These are phyloP conservation scores for Aspergillus texensis DNA, from an alignment of 2,329 filamentous ascomycete genomes.

Conservation along the genomic window DNA sequence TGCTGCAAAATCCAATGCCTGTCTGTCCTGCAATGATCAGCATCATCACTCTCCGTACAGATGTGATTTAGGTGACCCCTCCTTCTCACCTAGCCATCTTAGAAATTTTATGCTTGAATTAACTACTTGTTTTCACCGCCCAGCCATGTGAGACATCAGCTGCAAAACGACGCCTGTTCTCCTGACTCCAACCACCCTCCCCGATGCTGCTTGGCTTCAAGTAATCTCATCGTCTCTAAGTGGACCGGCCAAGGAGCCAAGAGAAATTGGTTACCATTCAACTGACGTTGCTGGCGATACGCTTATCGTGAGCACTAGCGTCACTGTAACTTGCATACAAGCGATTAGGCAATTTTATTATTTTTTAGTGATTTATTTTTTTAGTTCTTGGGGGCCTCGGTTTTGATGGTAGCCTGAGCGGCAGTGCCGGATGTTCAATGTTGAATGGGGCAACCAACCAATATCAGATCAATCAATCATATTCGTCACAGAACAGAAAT, in stretches of 20 bases:
- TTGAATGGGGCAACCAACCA: neutral
- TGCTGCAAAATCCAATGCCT: neutral
- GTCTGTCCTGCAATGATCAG: conserved; percentile 1
- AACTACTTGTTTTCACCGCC: neutral
- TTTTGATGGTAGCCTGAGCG: neutral
- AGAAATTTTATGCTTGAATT: neutral
- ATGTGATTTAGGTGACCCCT: neutral
- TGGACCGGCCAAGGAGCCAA: conserved; percentile 28
- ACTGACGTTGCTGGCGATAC: conserved; percentile 37
- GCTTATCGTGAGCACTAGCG: conserved; percentile 29
- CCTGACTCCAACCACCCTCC: conserved; percentile 1
- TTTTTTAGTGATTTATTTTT: neutral
- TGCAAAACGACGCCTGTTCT: conserved; percentile 21
- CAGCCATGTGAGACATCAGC: conserved; percentile 33
- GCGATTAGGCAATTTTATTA: conserved; percentile 14
- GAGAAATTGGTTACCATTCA: conserved; percentile 26
- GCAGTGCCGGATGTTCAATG: conserved; percentile 2
- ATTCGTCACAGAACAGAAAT: neutral
- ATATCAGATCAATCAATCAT: conserved; percentile 4
- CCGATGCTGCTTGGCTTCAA: conserved; percentile 8
- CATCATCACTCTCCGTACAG: neutral
- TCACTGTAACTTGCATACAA: conserved; percentile 11
- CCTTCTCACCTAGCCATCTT: neutral
- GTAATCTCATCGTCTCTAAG: conserved; percentile 17
- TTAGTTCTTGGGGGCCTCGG: neutral